Evolutionary conservation across 345 rosid genomes (phyloP), one percentile per base, ranked within the genome.

Genomic region (Corchorus capsularis): DNA sequence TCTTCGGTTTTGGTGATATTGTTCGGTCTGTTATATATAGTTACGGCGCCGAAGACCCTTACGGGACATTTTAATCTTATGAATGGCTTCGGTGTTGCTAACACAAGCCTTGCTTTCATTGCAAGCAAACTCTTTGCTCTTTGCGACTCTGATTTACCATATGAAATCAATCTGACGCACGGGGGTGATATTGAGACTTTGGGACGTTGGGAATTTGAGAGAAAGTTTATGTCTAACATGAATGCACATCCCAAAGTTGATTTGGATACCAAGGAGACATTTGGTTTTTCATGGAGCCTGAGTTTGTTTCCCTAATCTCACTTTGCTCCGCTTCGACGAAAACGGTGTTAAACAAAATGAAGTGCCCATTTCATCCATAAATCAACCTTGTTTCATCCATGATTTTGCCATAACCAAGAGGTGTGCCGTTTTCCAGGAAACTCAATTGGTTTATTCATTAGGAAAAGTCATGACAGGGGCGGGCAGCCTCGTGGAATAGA

Each of bases 111-210:
- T 9, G 80, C 80, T 4, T 73, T 68, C 67, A 59, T 77, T 46
- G 20, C 72, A 12, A 11, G 20, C 2, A 73, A 66, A 53, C 71
- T 81, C 20, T 50, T 73, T 0, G 78, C 83, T 4, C 83, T 81
- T n/a, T 22, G 80, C n/a, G 83, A 77, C 45, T 71, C 83, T 22
- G 78, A 81, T 81, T 55, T 81, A 8, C 83, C 80, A 0, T 81
- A 81, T 41, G 19, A 46, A 1, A 39, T 81, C 5, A 3, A 27
- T 8, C 15, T 53, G 35, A 81, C 78, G 13, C n/a, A 19, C 34
- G 71, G 45, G 2, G 83, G 83, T 37, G 78, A 81, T 13, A 22
- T 68, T 8, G 61, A 73, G 45, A 81, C 83, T 6, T 32, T 53
- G 15, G 75, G 83, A 0, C 47, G 83, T 35, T 77, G 80, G 80